Percentiles rank a stretch among this genome's conserved stretches.
These are phyloP conservation scores for Candida sithepensis DNA, from an alignment of 805 yeast genomes.

Conservation along the genomic window DNA sequence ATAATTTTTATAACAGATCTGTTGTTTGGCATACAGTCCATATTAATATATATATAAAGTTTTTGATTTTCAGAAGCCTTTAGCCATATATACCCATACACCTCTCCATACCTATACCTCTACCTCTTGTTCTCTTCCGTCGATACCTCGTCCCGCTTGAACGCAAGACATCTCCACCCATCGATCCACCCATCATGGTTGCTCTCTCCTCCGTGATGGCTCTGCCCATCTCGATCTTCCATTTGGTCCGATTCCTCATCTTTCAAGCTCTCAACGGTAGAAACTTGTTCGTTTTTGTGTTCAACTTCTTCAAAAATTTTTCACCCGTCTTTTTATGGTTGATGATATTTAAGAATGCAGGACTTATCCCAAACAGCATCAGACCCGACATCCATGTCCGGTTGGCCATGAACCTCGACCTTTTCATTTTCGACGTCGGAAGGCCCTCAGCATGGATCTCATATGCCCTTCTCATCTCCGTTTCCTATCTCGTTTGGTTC, in stretches of 20 bases:
- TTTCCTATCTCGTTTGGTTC: constrained; percentile 19
- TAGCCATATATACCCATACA: too few species aligned
- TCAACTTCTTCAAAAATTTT: constrained; percentile 49
- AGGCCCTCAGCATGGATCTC: constrained; percentile 22
- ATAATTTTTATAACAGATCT: too few species aligned
- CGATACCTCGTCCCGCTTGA: too few species aligned
- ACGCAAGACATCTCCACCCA: too few species aligned
- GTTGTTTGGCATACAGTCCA: too few species aligned
- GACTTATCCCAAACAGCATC: constrained; percentile 47
- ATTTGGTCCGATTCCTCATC: constrained; percentile 13
- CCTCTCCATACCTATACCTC: too few species aligned
- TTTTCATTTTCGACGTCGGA: constrained; percentile 32
- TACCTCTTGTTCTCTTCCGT: too few species aligned
- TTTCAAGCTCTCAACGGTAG: constrained; percentile 16
- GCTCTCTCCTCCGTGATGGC: constrained; percentile 1
- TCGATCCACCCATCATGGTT: too few species aligned
- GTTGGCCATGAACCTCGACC: constrained; percentile 41
- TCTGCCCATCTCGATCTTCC: constrained; percentile 11
- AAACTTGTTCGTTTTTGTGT: constrained; percentile 30
- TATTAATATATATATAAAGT: too few species aligned
- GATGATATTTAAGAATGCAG: constrained; percentile 55
- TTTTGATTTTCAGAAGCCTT: too few species aligned
- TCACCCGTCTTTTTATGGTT: constrained; percentile 54
- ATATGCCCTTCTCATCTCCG: constrained; percentile 7
- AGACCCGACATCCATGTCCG: constrained; percentile 54